Base-by-base conservation (phyloP, 768 basidiomycete species). In the Termitomyces sp. region DNA sequence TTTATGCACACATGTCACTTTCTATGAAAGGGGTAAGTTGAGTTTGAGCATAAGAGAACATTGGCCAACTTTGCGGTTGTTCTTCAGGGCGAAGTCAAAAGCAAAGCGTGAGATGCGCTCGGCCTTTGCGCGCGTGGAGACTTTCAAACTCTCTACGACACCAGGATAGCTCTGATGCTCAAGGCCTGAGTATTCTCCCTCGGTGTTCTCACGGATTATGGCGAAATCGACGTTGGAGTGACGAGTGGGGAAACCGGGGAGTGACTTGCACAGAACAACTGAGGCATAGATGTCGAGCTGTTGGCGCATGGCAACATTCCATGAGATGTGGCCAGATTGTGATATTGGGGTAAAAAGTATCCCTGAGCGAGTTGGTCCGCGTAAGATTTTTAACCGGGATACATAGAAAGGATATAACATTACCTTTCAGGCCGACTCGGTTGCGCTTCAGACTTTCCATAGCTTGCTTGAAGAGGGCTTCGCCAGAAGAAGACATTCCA, bases 291-390 rank as follows among this genome's bases (percentile, higher is more conserved):
- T 98, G 73, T 99, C 97, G 62, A 99, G 90, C 70, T 96, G 92
- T 71, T 98, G 96, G 64, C 97, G 90, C 94, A 99, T 98, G 62
- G 97, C 97, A 58, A 99, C 97, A 71, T 99, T 99, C 97, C 97
- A 99, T 59, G 97, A 98, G 63, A 96, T 94, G 74, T 99, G 97
- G 3, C 94, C 95, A 20, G 87, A 86, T 73, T 92, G 90, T 54
- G 96, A 98, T 65, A 96, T 93, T 63, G 95, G 96, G 45, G 97
- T 99, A 79, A 95, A 98, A 63, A 99, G 89, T 67, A 98, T 99
- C 65, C 97, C 96, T 98, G 62, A 55, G 43, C 33, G 51, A 45
- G 57, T 9, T 52, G 16, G 20, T 48, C 18, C 51, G 44, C 50
- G 41, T 33, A 50, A 60, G 33, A 14, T 51, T 32, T 22, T 3